Evolutionary conservation across 306 rosid genomes (phyloP).

Genomic region (Citrullus colocynthis): DNA sequence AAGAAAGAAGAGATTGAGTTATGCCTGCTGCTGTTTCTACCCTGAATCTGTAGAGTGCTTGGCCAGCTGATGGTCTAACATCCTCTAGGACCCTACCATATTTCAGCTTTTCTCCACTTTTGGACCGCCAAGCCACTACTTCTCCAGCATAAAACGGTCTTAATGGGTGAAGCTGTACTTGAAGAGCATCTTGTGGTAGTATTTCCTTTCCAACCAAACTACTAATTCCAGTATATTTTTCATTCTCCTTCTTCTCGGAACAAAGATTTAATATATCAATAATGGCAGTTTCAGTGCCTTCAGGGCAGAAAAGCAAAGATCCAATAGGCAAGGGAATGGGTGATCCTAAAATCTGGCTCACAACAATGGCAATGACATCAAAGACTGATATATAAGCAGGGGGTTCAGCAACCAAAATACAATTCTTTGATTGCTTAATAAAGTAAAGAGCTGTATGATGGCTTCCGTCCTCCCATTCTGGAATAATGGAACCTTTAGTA

Average conservation of each 20-base stretch:
- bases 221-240: conserved; percentile 36
- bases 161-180: conserved; percentile 85
- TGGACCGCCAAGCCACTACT: conserved; percentile 95
- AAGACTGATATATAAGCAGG: conserved; percentile 56
- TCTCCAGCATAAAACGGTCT: conserved; percentile 93
- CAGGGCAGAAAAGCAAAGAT: conserved; percentile 73
- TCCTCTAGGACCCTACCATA: conserved; percentile 80
- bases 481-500: conserved; percentile 45
- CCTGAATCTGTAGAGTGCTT: conserved; percentile 77
- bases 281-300: conserved; percentile 67
- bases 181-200: conserved; percentile 80
- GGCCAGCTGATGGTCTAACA: conserved; percentile 85
- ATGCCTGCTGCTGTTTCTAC: conserved; percentile 56
- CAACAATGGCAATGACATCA: conserved; percentile 71
- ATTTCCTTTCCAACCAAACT: conserved; percentile 68
- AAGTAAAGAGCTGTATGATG: conserved; percentile 59
- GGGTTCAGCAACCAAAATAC: conserved; percentile 77
- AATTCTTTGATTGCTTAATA: conserved; percentile 46
- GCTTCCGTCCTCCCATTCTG: conserved; percentile 57
- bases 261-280: conserved; percentile 64
- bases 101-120: conserved; percentile 81
- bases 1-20: conserved; percentile 56
- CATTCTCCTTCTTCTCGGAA: conserved; percentile 69
- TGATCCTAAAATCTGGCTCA: conserved; percentile 82
- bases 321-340: conserved; percentile 76